Evolutionary conservation across 306 rosid genomes (phyloP), one percentile per base, ranked within the genome.

Genomic region (Dryas octopetala): DNA sequence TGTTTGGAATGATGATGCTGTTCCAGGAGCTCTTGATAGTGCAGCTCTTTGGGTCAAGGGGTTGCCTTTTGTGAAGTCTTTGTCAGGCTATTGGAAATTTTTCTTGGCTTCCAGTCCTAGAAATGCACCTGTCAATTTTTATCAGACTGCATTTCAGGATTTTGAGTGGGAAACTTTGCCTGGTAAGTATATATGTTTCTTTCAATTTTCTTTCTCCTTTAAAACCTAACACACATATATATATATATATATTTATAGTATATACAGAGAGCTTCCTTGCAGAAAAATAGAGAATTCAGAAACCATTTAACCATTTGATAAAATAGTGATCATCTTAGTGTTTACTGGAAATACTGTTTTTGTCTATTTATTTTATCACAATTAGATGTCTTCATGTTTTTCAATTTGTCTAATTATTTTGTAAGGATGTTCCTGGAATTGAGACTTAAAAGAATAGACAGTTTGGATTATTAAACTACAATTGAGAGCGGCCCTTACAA

Each of bases 61-160:
- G 69, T 88, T 86, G 82, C 97, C 97, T 68, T 95, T 86, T 73
- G 87, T 95, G 17, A 88, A 85, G 87, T 90, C 99, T 51, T 73
- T 95, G 76, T 95, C 97, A 68, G 99, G 99, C 17, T 77, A 81
- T 79, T 95, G 99, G 99, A 95, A 86, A 71, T 95, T 95, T 82
- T 88, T 70, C 77, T 70, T 90, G 76, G 97, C 99, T 58, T 43
- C 86, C 59, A 78, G n/a, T 83, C 99, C 99, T n/a, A 53, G 66
- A 12, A 80, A 76, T 73, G 89, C 87, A 50, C 98, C 98, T 44
- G 19, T 59, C 66, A 85, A 89, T 14, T 95, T 95, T 76, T 76
- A 83, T 84, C 90, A 73, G 9, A 82, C 23, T 51, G 80, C 71
- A 19, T 95, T 89, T 70, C 88, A 78, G 60, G 98, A 95, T 82